A percentile compares a stretch with the other conserved stretches of the same genome.
Conservation (phyloP, 1,284 basidiomycete genomes). For the Pisolithus thermaeus region DNA sequence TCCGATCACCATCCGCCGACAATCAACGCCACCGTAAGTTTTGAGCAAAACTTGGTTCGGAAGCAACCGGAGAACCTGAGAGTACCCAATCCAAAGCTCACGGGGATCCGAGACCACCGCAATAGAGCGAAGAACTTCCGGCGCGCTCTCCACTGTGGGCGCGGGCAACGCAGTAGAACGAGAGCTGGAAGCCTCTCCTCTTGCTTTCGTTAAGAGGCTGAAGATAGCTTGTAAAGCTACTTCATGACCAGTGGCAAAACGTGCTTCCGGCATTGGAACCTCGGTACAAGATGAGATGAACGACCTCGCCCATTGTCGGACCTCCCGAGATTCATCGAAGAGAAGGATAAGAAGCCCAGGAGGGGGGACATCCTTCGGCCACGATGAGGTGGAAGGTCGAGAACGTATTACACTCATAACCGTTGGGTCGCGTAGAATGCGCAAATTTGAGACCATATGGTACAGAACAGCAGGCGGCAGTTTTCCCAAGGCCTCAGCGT, state of each 20-base stretch:
- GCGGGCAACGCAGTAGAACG: neutral
- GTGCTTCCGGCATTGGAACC: constrained; percentile 41
- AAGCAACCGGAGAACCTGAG: constrained; percentile 44
- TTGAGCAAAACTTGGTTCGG: constrained; percentile 42
- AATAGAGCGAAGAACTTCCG: constrained; percentile 11
- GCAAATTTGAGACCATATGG: constrained; percentile 63
- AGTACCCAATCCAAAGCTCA: constrained; percentile 54
- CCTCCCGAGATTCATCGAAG: constrained; percentile 39
- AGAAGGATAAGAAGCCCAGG: constrained; percentile 58
- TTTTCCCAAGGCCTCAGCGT: constrained; percentile 19
- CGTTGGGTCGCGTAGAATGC: constrained; percentile 47
- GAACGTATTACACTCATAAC: constrained; percentile 43
- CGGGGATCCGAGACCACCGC: constrained; percentile 33
- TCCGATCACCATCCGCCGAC: constrained; percentile 48
- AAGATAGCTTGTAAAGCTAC: constrained; percentile 37
- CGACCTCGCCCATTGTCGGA: constrained; percentile 56
- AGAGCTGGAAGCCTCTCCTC: constrained; percentile 1
- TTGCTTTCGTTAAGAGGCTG: constrained; percentile 14
- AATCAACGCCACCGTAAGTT: constrained; percentile 33
- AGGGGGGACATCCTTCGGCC: constrained; percentile 55
- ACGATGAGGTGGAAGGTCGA: constrained; percentile 39
- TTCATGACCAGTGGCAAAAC: constrained; percentile 42
- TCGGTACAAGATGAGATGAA: constrained; percentile 34
- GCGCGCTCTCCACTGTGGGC: constrained; percentile 6
- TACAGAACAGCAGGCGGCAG: constrained; percentile 51